These are phyloP conservation scores for Bryoerythrophyllum caledonicum DNA, from an alignment of 225 moss, liverwort and hornwort genomes.

Conservation along the genomic window DNA sequence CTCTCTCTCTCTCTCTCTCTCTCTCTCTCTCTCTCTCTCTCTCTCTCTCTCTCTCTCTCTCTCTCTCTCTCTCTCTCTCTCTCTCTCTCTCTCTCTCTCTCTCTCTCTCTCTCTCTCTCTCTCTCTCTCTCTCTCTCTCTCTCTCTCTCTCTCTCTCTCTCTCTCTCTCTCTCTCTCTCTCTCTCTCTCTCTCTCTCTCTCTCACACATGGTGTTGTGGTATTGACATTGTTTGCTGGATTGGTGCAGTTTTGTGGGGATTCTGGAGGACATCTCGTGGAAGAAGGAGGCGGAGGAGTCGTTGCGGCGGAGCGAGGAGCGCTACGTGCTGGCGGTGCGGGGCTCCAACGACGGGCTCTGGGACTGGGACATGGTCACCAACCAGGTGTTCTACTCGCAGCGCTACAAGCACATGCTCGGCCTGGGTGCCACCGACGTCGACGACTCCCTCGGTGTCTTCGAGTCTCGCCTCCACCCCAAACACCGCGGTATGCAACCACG, in stretches of 20 bases:
- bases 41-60: too few relatives aligned
- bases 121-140: too few relatives aligned
- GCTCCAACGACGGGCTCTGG: constrained; percentile 62
- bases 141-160: too few relatives aligned
- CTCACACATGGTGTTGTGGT: too few relatives aligned
- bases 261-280: constrained; percentile 64
- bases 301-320: constrained; percentile 60
- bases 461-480: constrained; percentile 50
- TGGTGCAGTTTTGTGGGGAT: constrained; percentile 53
- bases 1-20: too few relatives aligned
- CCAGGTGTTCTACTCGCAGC: constrained; percentile 52
- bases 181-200: too few relatives aligned
- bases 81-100: too few relatives aligned
- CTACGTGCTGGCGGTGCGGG: constrained; percentile 57
- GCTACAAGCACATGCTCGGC: constrained; percentile 59
- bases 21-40: too few relatives aligned
- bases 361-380: constrained; percentile 56
- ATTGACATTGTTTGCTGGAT: background rate
- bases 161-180: too few relatives aligned
- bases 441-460: constrained; percentile 38
- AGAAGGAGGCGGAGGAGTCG: constrained; percentile 56
- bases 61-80: too few relatives aligned
- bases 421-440: constrained; percentile 26
- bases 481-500: constrained; percentile 39
- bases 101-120: too few relatives aligned